These are phyloP conservation scores for Nitzschia palea DNA, from an alignment of 108 stramenopile species.

Conservation along the genomic window DNA sequence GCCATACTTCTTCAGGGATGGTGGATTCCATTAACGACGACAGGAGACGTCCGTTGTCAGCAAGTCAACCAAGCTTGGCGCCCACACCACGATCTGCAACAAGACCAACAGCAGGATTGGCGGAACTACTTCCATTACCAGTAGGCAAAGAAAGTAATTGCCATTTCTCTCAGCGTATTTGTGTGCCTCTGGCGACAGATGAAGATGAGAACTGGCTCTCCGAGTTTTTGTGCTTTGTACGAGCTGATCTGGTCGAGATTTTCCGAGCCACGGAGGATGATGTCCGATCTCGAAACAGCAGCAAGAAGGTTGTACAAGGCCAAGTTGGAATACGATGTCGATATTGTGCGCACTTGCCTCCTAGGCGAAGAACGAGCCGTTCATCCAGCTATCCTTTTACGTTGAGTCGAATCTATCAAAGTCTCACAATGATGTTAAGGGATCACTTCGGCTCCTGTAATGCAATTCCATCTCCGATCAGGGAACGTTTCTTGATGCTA, in stretches of 20 bases:
- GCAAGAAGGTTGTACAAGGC: conserved; percentile 31
- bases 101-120: too few species aligned
- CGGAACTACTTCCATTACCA: not conserved
- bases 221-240: conserved; percentile 52
- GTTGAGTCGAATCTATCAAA: conserved; percentile 46
- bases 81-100: too few species aligned
- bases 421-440: conserved; percentile 51
- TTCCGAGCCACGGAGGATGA: conserved; percentile 43
- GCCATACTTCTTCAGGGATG: too few species aligned
- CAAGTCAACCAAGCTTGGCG: too few species aligned
- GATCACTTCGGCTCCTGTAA: conserved; percentile 44
- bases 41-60: too few species aligned
- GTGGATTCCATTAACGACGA: too few species aligned
- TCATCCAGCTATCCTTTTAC: conserved; percentile 50
- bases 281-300: conserved; percentile 31
- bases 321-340: conserved; percentile 57
- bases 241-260: conserved; percentile 42
- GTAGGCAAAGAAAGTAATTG: not conserved
- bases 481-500: conserved; percentile 13
- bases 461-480: conserved; percentile 18
- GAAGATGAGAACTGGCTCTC: conserved; percentile 55
- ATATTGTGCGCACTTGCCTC: conserved; percentile 40
- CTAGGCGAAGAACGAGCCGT: conserved; percentile 17
- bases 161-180: not conserved
- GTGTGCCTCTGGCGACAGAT: conserved; percentile 36